phyloP scores from a whole-genome alignment of 2,329 filamentous ascomycete genomes.

The Claviceps capensis region DNA sequence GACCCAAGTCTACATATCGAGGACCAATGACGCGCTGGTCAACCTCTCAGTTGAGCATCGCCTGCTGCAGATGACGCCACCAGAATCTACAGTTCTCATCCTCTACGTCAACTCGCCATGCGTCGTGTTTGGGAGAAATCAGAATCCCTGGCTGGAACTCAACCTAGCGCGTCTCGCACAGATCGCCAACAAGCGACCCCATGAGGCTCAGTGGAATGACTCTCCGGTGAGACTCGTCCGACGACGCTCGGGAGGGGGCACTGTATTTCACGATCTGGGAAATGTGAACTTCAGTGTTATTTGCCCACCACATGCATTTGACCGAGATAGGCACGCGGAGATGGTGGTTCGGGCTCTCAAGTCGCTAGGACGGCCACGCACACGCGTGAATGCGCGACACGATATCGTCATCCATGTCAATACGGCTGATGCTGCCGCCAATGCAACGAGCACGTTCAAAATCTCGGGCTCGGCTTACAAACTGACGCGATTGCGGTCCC shows the following conservation, averaged over 20 bases:
- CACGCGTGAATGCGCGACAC: constrained; percentile 76
- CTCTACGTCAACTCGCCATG: constrained; percentile 81
- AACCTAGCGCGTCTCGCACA: constrained; percentile 49
- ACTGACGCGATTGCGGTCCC: constrained; percentile 61
- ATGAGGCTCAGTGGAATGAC: constrained; percentile 14
- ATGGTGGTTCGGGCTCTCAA: constrained; percentile 83
- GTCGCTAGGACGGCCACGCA: constrained; percentile 40
- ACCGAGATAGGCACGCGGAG: constrained; percentile 74
- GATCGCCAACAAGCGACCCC: constrained; percentile 9
- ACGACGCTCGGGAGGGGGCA: constrained; percentile 74
- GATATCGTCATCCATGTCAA: constrained; percentile 67
- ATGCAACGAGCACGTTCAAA: constrained; percentile 42
- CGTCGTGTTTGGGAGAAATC: constrained; percentile 86
- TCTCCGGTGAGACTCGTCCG: constrained; percentile 51
- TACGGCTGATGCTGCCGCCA: constrained; percentile 6
- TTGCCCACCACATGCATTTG: constrained; percentile 61
- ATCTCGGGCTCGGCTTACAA: constrained; percentile 94
- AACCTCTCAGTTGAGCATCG: constrained; percentile 93
- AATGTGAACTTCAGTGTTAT: constrained; percentile 96
- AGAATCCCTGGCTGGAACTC: constrained; percentile 93
- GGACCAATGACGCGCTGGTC: constrained; percentile 60
- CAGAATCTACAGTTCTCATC: constrained; percentile 65
- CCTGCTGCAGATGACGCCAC: constrained; percentile 60
- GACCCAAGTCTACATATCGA: constrained; percentile 58
- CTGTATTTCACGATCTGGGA: constrained; percentile 85